phyloP scores from a whole-genome alignment of 345 rosid genomes.

The Citrus australasica region DNA sequence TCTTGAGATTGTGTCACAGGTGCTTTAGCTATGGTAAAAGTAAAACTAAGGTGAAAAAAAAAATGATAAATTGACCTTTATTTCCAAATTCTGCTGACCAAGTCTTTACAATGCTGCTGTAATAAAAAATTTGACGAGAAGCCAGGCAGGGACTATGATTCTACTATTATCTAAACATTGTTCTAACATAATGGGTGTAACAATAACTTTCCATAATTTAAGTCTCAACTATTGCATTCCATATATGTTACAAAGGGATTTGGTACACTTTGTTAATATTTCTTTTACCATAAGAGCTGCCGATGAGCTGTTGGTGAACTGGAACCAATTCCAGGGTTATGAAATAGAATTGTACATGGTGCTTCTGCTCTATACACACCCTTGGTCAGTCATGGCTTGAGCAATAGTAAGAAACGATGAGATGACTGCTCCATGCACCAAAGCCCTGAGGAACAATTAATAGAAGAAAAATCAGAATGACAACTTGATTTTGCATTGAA shows the following conservation, averaged over 20 bases:
- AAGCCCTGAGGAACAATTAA: conserved; percentile 51
- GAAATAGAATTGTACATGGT: conserved; percentile 9
- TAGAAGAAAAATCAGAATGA: not conserved
- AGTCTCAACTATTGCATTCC: conserved; percentile 11
- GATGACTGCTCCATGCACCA: conserved; percentile 83
- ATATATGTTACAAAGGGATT: conserved; percentile 23
- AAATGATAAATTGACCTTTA: not conserved
- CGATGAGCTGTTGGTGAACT: not conserved
- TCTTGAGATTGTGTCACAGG: too few species aligned
- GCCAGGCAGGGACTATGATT: conserved; percentile 11
- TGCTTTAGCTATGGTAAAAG: not conserved
- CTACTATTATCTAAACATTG: conserved; percentile 13
- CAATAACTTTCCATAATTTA: not conserved
- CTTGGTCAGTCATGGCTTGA: conserved; percentile 99
- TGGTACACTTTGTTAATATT: not conserved
- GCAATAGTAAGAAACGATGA: conserved; percentile 90
- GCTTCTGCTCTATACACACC: conserved; percentile 61
- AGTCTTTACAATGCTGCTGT: not conserved
- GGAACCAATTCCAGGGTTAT: not conserved
- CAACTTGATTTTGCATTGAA: not conserved
- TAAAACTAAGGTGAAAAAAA: not conserved
- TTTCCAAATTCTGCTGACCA: not conserved
- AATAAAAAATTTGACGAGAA: not conserved
- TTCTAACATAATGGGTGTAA: conserved; percentile 10
- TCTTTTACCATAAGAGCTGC: not conserved